phyloP scores from a whole-genome alignment of 176 grass and related monocot species.

The Oryza glumipatula region DNA sequence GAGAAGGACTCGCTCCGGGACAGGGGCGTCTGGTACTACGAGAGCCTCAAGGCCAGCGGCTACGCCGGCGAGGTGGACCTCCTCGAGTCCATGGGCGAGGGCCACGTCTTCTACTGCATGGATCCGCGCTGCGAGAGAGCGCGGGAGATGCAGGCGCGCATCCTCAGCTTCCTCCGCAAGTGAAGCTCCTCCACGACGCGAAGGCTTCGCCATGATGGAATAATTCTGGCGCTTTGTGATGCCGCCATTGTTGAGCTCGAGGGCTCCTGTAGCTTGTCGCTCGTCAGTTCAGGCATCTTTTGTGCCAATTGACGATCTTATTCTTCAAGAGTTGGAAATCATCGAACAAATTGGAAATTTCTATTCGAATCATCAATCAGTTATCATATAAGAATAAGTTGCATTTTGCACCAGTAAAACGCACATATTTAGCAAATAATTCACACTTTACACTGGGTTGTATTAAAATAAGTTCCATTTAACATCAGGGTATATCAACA shows the following conservation, averaged over 20 bases:
- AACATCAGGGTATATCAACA: too few species aligned
- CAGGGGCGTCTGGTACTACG: conserved; percentile 78
- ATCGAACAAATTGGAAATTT: background rate
- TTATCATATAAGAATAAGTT: too few species aligned
- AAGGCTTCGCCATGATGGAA: background rate
- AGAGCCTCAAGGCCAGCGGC: conserved; percentile 59
- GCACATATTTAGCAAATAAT: too few species aligned
- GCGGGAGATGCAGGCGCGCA: conserved; percentile 47
- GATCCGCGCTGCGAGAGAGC: conserved; percentile 50
- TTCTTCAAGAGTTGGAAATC: background rate
- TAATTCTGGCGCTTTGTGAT: background rate
- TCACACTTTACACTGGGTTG: too few species aligned
- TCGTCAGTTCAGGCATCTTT: background rate
- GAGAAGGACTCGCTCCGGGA: conserved; percentile 76
- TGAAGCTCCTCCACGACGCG: background rate
- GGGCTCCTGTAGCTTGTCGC: background rate
- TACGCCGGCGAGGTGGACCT: conserved; percentile 67
- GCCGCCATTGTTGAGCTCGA: background rate
- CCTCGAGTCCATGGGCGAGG: conserved; percentile 62
- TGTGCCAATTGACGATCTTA: background rate
- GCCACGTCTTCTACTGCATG: conserved; percentile 63
- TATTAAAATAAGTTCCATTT: too few species aligned
- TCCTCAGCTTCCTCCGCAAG: conserved; percentile 52
- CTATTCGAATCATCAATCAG: background rate
- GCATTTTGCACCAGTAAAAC: too few species aligned